These are phyloP conservation scores for Leccinum angustisporum DNA, from an alignment of 1,284 basidiomycete genomes.

Conservation along the genomic window DNA sequence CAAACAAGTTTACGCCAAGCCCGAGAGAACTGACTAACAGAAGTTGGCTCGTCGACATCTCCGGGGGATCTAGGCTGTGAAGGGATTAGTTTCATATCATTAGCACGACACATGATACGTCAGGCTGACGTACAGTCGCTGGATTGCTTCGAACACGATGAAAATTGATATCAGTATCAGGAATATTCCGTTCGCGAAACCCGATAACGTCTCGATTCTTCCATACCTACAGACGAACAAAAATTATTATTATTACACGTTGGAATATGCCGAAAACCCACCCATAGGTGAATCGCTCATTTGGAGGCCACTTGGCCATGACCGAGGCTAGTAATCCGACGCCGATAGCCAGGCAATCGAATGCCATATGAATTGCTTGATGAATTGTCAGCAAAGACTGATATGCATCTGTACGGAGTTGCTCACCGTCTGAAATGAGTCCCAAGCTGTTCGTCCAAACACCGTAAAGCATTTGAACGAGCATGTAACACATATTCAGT, in stretches of 20 bases:
- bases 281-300: constrained; percentile 95
- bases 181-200: constrained; percentile 98
- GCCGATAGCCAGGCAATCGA: constrained; percentile 97
- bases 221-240: constrained; percentile 64
- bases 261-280: constrained; percentile 34
- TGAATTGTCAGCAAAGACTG: constrained; percentile 4
- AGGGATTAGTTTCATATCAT: constrained; percentile 9
- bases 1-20: constrained; percentile 92
- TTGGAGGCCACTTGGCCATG: constrained; percentile 97
- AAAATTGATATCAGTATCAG: constrained; percentile 96
- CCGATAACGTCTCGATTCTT: constrained; percentile 98
- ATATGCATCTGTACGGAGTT: not conserved
- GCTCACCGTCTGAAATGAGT: constrained; percentile 92
- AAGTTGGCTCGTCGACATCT: constrained; percentile 96
- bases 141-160: constrained; percentile 97
- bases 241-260: not conserved
- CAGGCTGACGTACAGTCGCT: constrained; percentile 77
- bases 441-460: constrained; percentile 98
- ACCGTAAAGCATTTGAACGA: constrained; percentile 92
- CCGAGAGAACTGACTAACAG: constrained; percentile 89
- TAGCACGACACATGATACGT: not conserved
- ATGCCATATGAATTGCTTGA: constrained; percentile 98
- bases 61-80: constrained; percentile 85
- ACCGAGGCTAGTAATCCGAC: constrained; percentile 96
- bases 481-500: constrained; percentile 95